Percentiles rank a stretch among this genome's conserved stretches.
Evolutionary conservation across 768 basidiomycete genomes (phyloP).

Genomic region (Phallus indusiatus): DNA sequence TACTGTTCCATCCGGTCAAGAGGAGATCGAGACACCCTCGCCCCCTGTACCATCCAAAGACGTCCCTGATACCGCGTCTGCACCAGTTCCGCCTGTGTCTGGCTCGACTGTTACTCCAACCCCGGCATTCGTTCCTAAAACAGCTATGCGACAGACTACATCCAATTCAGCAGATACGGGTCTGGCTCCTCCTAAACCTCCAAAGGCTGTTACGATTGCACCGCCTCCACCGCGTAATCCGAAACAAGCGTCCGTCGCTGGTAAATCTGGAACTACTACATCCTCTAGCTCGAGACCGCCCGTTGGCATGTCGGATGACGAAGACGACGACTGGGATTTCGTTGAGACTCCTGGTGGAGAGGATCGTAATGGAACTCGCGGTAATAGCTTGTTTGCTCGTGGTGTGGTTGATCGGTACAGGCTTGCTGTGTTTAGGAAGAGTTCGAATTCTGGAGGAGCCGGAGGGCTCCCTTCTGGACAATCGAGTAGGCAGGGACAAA

Average conservation of each 20-base stretch:
- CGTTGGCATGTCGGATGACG: conserved; percentile 38
- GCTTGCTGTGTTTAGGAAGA: conserved; percentile 77
- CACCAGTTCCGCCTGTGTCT: conserved; percentile 4
- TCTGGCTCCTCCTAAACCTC: conserved; percentile 11
- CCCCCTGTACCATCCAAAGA: conserved; percentile 25
- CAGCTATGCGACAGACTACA: conserved; percentile 6
- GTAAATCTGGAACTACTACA: conserved; percentile 70
- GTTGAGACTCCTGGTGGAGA: conserved; percentile 75
- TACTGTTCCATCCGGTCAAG: background rate
- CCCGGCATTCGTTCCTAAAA: conserved; percentile 25
- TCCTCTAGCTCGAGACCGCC: conserved; percentile 32
- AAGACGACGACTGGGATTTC: conserved; percentile 90
- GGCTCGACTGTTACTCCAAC: conserved; percentile 9
- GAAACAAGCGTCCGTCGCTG: conserved; percentile 42
- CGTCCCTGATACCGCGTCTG: conserved; percentile 12
- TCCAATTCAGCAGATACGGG: background rate
- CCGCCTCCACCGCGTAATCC: conserved; percentile 14
- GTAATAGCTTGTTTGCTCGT: conserved; percentile 77
- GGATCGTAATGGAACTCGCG: conserved; percentile 73
- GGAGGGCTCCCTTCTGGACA: conserved; percentile 33
- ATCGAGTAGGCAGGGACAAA: conserved; percentile 24
- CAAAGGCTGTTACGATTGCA: conserved; percentile 10
- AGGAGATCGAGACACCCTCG: conserved; percentile 11
- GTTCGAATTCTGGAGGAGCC: conserved; percentile 48
- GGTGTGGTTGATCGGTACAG: conserved; percentile 85